phyloP scores from a whole-genome alignment of 2,329 filamentous ascomycete species.

The Cytospora piceae region DNA sequence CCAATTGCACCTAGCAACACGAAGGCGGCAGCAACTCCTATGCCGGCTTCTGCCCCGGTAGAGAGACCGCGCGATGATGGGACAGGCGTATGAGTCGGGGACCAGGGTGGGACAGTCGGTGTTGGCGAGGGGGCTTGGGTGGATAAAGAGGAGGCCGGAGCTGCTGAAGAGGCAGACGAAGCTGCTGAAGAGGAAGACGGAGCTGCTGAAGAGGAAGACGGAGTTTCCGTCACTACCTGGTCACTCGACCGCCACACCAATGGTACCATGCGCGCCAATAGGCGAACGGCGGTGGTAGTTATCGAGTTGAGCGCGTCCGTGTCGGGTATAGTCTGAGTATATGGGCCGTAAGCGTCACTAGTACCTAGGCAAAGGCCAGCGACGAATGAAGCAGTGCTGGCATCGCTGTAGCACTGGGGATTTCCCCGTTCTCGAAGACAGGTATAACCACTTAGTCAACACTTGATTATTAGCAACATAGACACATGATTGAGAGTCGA shows the following conservation, averaged over 20 bases:
- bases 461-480: not conserved
- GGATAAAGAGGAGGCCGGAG: too few species aligned
- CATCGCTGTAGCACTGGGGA: not conserved
- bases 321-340: not conserved
- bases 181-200: too few species aligned
- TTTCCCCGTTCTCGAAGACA: not conserved
- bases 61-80: not conserved
- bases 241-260: not conserved
- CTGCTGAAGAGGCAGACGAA: too few species aligned
- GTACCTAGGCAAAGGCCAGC: not conserved
- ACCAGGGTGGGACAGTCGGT: not conserved
- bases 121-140: too few species aligned
- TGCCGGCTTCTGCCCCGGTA: too few species aligned
- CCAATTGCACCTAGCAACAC: too few species aligned
- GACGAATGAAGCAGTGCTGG: not conserved
- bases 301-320: not conserved
- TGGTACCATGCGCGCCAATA: not conserved
- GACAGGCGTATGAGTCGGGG: too few species aligned
- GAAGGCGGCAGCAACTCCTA: too few species aligned
- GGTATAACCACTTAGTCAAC: not conserved
- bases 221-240: not conserved
- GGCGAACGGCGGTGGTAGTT: not conserved
- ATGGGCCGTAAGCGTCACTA: not conserved
- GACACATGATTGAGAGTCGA: not conserved
- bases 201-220: too few species aligned